Percentiles rank a stretch among this genome's conserved stretches.
These are phyloP conservation scores for Plantago lanceolata DNA, from an alignment of 305 asterid genomes.

Conservation along the genomic window DNA sequence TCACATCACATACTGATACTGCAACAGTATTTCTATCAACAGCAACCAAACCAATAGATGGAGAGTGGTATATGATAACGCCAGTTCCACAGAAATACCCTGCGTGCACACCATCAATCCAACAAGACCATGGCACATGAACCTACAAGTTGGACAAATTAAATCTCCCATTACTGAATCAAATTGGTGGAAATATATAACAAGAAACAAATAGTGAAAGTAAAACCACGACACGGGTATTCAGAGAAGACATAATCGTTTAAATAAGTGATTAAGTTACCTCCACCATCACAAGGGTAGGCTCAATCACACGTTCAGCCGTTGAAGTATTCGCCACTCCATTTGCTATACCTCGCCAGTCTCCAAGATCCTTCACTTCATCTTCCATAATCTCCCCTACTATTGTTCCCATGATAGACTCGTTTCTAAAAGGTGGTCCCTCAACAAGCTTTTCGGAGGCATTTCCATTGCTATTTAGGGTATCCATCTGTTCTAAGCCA, in stretches of 20 bases:
- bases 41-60: conserved; percentile 84
- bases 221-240: too few relatives aligned
- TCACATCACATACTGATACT: conserved; percentile 85
- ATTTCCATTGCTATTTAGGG: conserved; percentile 66
- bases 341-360: conserved; percentile 56
- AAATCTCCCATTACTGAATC: conserved; percentile 9
- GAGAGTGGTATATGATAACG: conserved; percentile 80
- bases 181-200: too few relatives aligned
- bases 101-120: conserved; percentile 98
- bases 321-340: conserved; percentile 71
- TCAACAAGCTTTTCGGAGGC: conserved; percentile 49
- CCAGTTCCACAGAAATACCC: conserved; percentile 97
- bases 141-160: conserved; percentile 46
- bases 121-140: conserved; percentile 94
- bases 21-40: conserved; percentile 98
- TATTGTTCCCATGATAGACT: conserved; percentile 65
- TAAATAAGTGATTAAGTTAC: conserved; percentile 29
- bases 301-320: conserved; percentile 90
- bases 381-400: conserved; percentile 57
- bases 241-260: too few relatives aligned
- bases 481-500: conserved; percentile 53
- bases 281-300: conserved; percentile 98
- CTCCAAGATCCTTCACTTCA: conserved; percentile 55
- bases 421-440: conserved; percentile 52
- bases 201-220: too few relatives aligned